Evolutionary conservation across 495 filamentous ascomycete species (phyloP).

Genomic region (Lineolata rhizophorae): DNA sequence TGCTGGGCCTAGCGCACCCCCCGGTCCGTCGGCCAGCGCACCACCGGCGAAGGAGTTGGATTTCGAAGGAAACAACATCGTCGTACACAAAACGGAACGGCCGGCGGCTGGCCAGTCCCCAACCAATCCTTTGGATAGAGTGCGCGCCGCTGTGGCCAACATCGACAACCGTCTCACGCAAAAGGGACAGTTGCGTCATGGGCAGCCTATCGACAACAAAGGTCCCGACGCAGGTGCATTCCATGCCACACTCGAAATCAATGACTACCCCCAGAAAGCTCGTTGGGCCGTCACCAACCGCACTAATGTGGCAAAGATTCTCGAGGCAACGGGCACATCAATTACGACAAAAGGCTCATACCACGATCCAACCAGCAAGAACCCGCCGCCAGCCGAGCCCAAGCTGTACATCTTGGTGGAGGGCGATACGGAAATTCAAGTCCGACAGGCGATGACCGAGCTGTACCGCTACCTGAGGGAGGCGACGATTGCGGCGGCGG

Average conservation of each 20-base stretch:
- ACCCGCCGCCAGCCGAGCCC: conserved; percentile 46
- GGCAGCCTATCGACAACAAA: conserved; percentile 95
- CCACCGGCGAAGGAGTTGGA: conserved; percentile 40
- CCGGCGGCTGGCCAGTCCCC: conserved; percentile 18
- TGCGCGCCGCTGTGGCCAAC: conserved; percentile 59
- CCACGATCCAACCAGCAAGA: conserved; percentile 64
- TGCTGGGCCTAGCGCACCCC: too few species aligned
- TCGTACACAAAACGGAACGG: conserved; percentile 52
- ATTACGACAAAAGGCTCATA: conserved; percentile 95
- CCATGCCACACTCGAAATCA: conserved; percentile 96
- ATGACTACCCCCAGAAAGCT: conserved; percentile 97
- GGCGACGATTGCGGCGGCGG: conserved; percentile 76
- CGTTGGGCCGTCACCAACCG: conserved; percentile 97
- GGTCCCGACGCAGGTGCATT: conserved; percentile 93
- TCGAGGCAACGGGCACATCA: conserved; percentile 82
- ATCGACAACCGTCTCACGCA: conserved; percentile 75
- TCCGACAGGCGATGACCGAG: conserved; percentile 79
- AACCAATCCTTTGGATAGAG: conserved; percentile 68
- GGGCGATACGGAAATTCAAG: conserved; percentile 83
- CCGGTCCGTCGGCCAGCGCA: conserved; percentile 21
- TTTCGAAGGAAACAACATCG: conserved; percentile 58
- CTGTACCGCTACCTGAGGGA: conserved; percentile 73
- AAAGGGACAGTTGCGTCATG: conserved; percentile 65
- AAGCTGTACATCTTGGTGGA: conserved; percentile 97
- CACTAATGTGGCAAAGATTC: conserved; percentile 95